Evolutionary conservation across 441 rosid genomes (phyloP).

Genomic region (Bocquillonia castaneifolia): DNA sequence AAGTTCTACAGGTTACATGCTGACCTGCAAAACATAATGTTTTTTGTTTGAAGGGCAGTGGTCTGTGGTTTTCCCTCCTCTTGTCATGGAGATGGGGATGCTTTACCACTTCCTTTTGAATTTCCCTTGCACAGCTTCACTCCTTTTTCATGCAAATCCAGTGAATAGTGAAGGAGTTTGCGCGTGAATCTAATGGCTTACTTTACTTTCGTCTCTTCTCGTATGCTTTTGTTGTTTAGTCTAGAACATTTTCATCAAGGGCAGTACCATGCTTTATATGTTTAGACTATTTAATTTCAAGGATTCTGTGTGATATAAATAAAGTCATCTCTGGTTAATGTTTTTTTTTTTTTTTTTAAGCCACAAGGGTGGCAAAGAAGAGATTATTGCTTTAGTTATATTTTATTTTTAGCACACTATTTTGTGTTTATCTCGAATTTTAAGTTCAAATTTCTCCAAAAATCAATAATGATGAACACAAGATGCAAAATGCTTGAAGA

Average conservation of each 20-base stretch:
- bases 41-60: conserved; percentile 45
- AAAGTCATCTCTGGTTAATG: too few species aligned
- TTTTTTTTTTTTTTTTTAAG: too few species aligned
- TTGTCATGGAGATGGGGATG: background rate
- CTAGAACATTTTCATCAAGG: background rate
- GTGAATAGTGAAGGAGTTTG: conserved; percentile 39
- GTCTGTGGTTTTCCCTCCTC: background rate
- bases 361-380: too few species aligned
- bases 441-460: too few species aligned
- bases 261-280: too few species aligned
- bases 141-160: conserved; percentile 27
- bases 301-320: too few species aligned
- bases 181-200: conserved; percentile 59
- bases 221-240: background rate
- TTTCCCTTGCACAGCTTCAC: conserved; percentile 24
- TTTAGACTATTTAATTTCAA: too few species aligned
- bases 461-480: too few species aligned
- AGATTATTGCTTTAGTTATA: too few species aligned
- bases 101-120: conserved; percentile 16
- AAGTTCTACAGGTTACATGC: conserved; percentile 51
- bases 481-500: too few species aligned
- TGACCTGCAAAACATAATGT: conserved; percentile 64
- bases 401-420: too few species aligned
- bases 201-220: background rate
- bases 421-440: too few species aligned